Evolutionary conservation across 108 stramenopile genomes (phyloP), one percentile per base, ranked within the genome.

Genomic region (Cyclotella distinguenda): DNA sequence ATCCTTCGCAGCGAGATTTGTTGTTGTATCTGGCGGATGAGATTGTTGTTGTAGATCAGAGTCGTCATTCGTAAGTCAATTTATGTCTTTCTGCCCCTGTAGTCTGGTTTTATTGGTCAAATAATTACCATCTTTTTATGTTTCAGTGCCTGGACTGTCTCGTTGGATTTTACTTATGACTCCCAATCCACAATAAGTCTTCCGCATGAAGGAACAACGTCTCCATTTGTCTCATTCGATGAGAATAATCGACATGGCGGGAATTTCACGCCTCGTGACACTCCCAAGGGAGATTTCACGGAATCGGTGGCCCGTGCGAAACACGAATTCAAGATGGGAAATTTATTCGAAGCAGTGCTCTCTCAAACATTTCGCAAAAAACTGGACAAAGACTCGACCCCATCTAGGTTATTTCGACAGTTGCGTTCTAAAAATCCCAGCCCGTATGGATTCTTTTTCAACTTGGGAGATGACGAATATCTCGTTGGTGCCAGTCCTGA

Each of bases 381-480:
- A 54, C 46, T 94, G 16, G 36, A 56, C 9, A 71, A 83, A 18
- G 73, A 87, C 13, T 79, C 65, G 1, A 73, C 83, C 44, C 97
- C 97, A 7, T 93, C 91, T 6, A 64, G 51, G 19, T 64, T 98
- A 19, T 97, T 98, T 71, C 90, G 95, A 19, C 73, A 91, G 45
- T 79, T 98, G 50, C 87, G 93, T 27, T 73, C 75, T 33, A 82
- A 89, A 28, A 98, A 98, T 67, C 97, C 97, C 0, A 88, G 96
- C n/a, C 97, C 97, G 4, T 98, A 98, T 64, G 96, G 96, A 53
- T 97, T 98, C 73, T 89, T 96, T 44, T 93, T 98, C 72, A 98
- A 98, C 77, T 78, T 98, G 26, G 88, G 89, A 31, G 87, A 89
- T 56, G 85, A 94, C 60, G 97, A 98, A 81, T 98, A 96, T 64